Conservation (phyloP, 2,329 filamentous ascomycete genomes). For the Colletotrichum orbiculare region DNA sequence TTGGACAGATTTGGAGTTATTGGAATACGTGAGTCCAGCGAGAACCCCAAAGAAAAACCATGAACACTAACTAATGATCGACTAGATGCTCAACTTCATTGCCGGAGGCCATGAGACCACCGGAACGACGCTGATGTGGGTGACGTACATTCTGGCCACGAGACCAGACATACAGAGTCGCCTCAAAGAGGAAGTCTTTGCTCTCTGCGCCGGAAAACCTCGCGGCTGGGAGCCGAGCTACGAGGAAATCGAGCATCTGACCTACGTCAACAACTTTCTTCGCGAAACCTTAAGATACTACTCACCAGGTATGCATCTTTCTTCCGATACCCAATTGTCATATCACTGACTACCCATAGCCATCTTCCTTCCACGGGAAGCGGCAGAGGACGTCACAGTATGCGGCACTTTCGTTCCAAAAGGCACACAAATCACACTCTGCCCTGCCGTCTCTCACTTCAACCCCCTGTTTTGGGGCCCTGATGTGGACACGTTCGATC, state of each 20-base stretch:
- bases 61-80: too few species aligned
- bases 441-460: constrained; percentile 42
- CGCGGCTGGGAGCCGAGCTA: constrained; percentile 47
- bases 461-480: constrained; percentile 44
- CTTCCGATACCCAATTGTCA: not conserved
- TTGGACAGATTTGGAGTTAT: constrained; percentile 40
- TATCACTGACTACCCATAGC: not conserved
- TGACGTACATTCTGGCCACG: constrained; percentile 28
- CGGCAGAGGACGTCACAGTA: constrained; percentile 41
- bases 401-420: constrained; percentile 43
- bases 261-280: constrained; percentile 51
- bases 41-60: too few species aligned
- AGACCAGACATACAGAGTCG: constrained; percentile 19
- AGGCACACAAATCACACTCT: constrained; percentile 43
- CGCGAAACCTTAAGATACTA: constrained; percentile 52
- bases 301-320: constrained; percentile 45
- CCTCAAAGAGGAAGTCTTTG: constrained; percentile 24
- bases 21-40: constrained; percentile 39
- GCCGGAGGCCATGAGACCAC: constrained; percentile 38
- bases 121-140: constrained; percentile 36
- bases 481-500: constrained; percentile 42
- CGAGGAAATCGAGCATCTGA: constrained; percentile 58
- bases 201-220: constrained; percentile 47
- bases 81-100: constrained; percentile 41
- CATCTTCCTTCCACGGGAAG: constrained; percentile 41